Conservation (phyloP, 2,329 filamentous ascomycete species). For the Stachybotrys chlorohalonatus region DNA sequence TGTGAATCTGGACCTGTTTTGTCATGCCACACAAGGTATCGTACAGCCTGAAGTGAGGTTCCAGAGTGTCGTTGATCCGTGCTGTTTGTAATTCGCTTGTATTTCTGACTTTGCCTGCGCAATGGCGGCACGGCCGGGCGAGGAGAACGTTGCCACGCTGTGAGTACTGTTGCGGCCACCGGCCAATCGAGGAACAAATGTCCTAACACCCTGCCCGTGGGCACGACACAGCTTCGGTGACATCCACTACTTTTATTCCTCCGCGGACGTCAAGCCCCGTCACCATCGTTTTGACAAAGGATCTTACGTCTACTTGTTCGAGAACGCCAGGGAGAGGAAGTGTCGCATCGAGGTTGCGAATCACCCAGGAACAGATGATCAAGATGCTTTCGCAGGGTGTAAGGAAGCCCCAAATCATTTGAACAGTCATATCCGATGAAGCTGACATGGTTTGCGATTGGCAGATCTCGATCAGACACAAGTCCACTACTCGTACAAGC, state of each 20-base stretch:
- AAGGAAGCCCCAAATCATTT: conserved; percentile 22
- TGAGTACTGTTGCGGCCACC: conserved; percentile 19
- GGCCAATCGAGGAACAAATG: conserved; percentile 1
- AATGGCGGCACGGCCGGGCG: conserved; percentile 38
- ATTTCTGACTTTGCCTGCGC: conserved; percentile 3
- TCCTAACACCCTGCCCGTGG: neutral
- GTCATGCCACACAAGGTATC: too few species aligned
- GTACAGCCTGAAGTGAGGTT: neutral
- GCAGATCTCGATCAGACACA: conserved; percentile 57
- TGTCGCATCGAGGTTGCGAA: conserved; percentile 72
- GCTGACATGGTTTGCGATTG: conserved; percentile 7
- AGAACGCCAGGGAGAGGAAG: conserved; percentile 57
- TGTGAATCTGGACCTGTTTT: too few species aligned
- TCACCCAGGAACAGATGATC: conserved; percentile 61
- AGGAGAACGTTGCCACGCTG: conserved; percentile 43
- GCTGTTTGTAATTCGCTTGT: neutral
- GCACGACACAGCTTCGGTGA: conserved; percentile 57
- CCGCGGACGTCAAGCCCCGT: conserved; percentile 56
- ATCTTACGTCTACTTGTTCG: conserved; percentile 73
- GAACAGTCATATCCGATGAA: neutral
- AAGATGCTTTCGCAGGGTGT: conserved; percentile 74
- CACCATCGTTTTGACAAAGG: conserved; percentile 75
- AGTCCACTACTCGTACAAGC: conserved; percentile 64
- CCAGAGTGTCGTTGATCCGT: too few species aligned
- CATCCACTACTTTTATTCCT: conserved; percentile 68